Evolutionary conservation across 768 basidiomycete species (phyloP).

Genomic region (Mycena capillaripes): DNA sequence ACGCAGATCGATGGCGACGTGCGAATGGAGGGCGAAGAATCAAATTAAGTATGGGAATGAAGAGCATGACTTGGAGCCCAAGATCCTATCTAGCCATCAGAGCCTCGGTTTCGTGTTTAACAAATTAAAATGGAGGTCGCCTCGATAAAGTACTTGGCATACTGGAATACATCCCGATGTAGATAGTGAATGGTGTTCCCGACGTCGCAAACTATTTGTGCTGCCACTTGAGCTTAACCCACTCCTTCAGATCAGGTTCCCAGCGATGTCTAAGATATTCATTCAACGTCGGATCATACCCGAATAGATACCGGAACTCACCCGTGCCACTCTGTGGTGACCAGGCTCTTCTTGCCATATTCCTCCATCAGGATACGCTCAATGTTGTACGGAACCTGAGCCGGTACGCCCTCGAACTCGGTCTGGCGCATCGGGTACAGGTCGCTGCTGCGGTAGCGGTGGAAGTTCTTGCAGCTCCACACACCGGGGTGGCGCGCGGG

Average conservation of each 20-base stretch:
- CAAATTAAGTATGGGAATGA: no score
- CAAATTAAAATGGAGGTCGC: constrained; percentile 1
- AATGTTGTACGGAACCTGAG: neutral
- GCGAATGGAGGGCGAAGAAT: no score
- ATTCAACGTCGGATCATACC: neutral
- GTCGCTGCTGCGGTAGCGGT: constrained; percentile 2
- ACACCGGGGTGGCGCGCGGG: constrained; percentile 1
- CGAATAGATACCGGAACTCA: neutral
- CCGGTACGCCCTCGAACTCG: constrained; percentile 4
- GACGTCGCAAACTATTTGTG: constrained; percentile 1
- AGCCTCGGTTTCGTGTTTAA: constrained; percentile 1
- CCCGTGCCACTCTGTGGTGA: neutral
- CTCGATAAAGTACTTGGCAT: constrained; percentile 1
- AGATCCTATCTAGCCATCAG: constrained; percentile 2
- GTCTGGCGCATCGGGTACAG: constrained; percentile 4
- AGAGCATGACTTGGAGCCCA: no score
- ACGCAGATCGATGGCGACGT: no score
- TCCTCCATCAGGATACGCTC: constrained; percentile 2
- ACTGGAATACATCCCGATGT: neutral
- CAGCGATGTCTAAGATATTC: constrained; percentile 4
- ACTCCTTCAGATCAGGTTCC: constrained; percentile 6
- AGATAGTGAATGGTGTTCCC: neutral
- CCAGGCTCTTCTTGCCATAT: constrained; percentile 2
- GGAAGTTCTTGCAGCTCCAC: constrained; percentile 3
- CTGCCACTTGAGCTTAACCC: neutral